Conservation (phyloP, 768 basidiomycete species). For the Kwoniella dejecticola region DNA sequence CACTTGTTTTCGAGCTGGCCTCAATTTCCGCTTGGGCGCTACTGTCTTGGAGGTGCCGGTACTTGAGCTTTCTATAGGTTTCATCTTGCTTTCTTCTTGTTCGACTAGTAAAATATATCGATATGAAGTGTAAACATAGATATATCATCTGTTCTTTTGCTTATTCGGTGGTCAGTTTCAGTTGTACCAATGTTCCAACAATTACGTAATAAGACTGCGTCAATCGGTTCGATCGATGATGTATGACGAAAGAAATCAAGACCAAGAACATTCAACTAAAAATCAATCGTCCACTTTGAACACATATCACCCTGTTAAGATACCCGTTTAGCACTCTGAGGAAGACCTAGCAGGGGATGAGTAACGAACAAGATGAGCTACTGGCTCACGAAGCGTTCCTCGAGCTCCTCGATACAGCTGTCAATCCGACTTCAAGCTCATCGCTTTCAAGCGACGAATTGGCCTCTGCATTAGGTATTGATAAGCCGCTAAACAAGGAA, state of each 20-base stretch:
- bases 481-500: conserved; percentile 25
- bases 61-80: conserved; percentile 10
- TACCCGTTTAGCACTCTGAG: no score
- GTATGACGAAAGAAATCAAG: no score
- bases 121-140: no score
- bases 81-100: not conserved
- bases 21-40: conserved; percentile 62
- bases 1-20: conserved; percentile 92
- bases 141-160: no score
- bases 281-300: no score
- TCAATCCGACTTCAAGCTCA: conserved; percentile 10
- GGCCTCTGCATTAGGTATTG: conserved; percentile 37
- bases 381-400: conserved; percentile 18
- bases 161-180: no score
- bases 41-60: conserved; percentile 22
- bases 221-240: no score
- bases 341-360: not conserved
- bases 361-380: not conserved
- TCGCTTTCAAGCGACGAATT: conserved; percentile 34
- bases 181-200: no score
- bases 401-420: conserved; percentile 30
- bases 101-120: not conserved
- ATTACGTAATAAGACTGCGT: no score
- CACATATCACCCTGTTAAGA: no score
- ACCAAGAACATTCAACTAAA: no score